Evolutionary conservation across 345 rosid genomes (phyloP).

Genomic region (Cardamine chenopodiifolia): DNA sequence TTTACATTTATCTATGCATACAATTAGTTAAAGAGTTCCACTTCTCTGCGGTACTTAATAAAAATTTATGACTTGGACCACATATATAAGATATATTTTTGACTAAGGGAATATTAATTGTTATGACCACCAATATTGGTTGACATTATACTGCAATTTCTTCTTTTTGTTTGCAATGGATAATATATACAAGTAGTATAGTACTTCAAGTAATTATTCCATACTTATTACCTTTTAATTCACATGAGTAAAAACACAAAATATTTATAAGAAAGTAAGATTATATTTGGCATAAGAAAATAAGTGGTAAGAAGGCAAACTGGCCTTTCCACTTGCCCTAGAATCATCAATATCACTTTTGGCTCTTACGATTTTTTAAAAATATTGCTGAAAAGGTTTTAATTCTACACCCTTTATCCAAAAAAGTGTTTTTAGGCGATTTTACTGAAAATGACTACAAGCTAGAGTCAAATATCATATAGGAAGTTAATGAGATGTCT

Average conservation of each 20-base stretch:
- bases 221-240: not conserved
- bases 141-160: not conserved
- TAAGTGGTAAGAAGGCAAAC: constrained; percentile 33
- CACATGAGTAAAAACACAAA: not conserved
- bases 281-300: not conserved
- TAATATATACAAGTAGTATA: not conserved
- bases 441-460: constrained; percentile 14
- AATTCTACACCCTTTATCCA: not conserved
- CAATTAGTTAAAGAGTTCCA: not conserved
- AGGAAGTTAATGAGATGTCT: not conserved
- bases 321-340: constrained; percentile 42
- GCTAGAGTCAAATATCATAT: constrained; percentile 1
- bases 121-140: constrained; percentile 28
- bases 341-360: constrained; percentile 36
- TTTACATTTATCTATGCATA: not conserved
- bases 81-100: not conserved
- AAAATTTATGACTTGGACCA: constrained; percentile 14
- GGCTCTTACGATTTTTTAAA: constrained; percentile 29
- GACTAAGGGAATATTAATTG: not conserved
- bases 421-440: not conserved
- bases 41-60: not conserved
- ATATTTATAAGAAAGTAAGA: not conserved
- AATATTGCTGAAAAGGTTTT: not conserved
- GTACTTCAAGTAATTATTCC: not conserved
- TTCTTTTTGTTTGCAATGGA: constrained; percentile 27